These are phyloP conservation scores for Artemisia tridentata DNA, from an alignment of 129 eudicot genomes.

Conservation along the genomic window DNA sequence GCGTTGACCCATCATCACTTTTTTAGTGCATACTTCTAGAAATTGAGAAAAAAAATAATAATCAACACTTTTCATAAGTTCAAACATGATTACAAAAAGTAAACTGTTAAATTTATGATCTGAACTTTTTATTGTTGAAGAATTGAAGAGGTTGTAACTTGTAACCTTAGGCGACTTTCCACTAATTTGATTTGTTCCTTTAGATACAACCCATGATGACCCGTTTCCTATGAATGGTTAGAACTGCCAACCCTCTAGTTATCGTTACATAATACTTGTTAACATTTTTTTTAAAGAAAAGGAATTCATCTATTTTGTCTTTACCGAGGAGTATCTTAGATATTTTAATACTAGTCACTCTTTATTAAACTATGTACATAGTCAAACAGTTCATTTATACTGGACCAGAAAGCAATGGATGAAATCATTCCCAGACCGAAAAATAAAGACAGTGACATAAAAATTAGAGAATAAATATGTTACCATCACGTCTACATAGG, in stretches of 20 bases:
- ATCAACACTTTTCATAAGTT: no score
- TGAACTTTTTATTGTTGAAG: no score
- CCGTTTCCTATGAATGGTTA: background rate
- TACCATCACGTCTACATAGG: slow-evolving; percentile 85
- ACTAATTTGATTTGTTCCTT: background rate
- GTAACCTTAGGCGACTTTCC: background rate
- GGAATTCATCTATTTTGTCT: background rate
- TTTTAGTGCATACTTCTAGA: no score
- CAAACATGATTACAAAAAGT: no score
- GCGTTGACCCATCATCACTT: background rate
- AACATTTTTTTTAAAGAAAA: background rate
- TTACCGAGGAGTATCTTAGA: background rate
- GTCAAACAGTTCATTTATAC: background rate
- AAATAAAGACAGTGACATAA: background rate
- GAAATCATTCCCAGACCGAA: background rate
- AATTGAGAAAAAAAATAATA: no score
- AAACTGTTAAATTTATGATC: no score
- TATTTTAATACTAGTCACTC: slow-evolving; percentile 1
- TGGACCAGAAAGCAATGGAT: background rate
- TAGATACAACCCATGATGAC: background rate
- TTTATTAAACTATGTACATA: background rate
- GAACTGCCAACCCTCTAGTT: background rate
- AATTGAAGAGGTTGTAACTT: no score
- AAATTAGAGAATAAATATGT: slow-evolving; percentile 22
- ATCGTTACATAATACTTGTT: background rate